These are phyloP conservation scores for Amaranthus hypochondriacus DNA, from an alignment of 148 eudicot species.

Conservation along the genomic window DNA sequence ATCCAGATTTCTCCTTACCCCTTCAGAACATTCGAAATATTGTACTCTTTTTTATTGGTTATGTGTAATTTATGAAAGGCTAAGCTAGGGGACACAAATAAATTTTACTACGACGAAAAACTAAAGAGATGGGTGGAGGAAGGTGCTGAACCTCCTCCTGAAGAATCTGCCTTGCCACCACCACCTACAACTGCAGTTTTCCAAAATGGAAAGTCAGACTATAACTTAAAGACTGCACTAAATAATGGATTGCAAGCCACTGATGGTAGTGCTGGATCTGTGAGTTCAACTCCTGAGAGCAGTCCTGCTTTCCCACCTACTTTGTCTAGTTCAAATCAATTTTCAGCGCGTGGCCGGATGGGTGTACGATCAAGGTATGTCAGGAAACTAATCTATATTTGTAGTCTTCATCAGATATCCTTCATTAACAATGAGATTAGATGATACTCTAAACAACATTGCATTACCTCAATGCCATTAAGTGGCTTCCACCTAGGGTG, in stretches of 20 bases:
- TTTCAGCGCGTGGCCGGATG: constrained; percentile 77
- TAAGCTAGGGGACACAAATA: constrained; percentile 81
- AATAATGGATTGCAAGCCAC: constrained; percentile 33
- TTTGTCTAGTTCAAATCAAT: constrained; percentile 75
- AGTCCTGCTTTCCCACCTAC: constrained; percentile 67
- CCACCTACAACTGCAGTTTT: constrained; percentile 69
- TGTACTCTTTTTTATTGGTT: constrained; percentile 11
- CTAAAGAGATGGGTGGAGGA: constrained; percentile 99
- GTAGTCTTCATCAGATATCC: neutral
- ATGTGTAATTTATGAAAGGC: constrained; percentile 43
- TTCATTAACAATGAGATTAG: neutral
- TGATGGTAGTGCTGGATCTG: constrained; percentile 42
- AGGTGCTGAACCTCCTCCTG: constrained; percentile 77
- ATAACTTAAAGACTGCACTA: constrained; percentile 43
- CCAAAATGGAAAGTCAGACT: constrained; percentile 54
- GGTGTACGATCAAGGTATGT: constrained; percentile 87
- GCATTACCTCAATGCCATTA: too few relatives aligned
- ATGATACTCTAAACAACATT: neutral
- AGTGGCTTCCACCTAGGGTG: too few relatives aligned
- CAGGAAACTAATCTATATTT: constrained; percentile 7
- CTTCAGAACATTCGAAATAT: neutral
- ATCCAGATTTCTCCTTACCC: neutral
- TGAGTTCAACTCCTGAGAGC: constrained; percentile 42
- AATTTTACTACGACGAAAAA: constrained; percentile 84
- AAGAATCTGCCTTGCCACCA: constrained; percentile 73